A percentile compares a stretch with the other conserved stretches of the same genome.
Conservation (phyloP, 2,329 filamentous ascomycete genomes). For the Orbilia ellipsospora region DNA sequence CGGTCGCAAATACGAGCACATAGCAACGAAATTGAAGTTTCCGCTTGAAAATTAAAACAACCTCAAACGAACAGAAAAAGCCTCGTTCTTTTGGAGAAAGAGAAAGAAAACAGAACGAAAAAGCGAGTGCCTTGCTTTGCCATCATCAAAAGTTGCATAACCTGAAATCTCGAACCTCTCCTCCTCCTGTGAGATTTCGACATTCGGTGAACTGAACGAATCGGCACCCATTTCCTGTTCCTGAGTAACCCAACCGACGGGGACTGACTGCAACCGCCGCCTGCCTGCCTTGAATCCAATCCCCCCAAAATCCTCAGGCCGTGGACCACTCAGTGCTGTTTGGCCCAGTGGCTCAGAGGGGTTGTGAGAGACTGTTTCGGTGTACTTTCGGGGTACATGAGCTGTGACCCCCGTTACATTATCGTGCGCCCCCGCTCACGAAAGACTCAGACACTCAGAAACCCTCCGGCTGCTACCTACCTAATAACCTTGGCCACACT, state of each 20-base stretch:
- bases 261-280: conserved; percentile 31
- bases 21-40: too few species aligned
- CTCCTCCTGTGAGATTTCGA: conserved; percentile 37
- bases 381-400: conserved; percentile 50
- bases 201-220: conserved; percentile 20
- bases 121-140: conserved; percentile 26
- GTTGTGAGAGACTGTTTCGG: conserved; percentile 30
- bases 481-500: conserved; percentile 45
- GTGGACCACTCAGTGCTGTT: background rate
- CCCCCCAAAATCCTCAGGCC: conserved; percentile 34
- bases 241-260: conserved; percentile 45
- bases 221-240: conserved; percentile 54
- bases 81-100: too few species aligned
- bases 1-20: conserved; percentile 63
- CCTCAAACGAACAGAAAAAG: conserved; percentile 17
- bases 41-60: conserved; percentile 23
- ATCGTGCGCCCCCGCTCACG: conserved; percentile 36
- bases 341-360: conserved; percentile 38
- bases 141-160: conserved; percentile 15
- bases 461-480: conserved; percentile 55
- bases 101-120: conserved; percentile 13
- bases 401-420: conserved; percentile 53
- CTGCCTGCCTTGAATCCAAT: conserved; percentile 1
- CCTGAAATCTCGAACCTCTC: conserved; percentile 23
- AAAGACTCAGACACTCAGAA: conserved; percentile 41